Evolutionary conservation across 2,329 filamentous ascomycete species (phyloP).

Genomic region (Cladosporium sp.): DNA sequence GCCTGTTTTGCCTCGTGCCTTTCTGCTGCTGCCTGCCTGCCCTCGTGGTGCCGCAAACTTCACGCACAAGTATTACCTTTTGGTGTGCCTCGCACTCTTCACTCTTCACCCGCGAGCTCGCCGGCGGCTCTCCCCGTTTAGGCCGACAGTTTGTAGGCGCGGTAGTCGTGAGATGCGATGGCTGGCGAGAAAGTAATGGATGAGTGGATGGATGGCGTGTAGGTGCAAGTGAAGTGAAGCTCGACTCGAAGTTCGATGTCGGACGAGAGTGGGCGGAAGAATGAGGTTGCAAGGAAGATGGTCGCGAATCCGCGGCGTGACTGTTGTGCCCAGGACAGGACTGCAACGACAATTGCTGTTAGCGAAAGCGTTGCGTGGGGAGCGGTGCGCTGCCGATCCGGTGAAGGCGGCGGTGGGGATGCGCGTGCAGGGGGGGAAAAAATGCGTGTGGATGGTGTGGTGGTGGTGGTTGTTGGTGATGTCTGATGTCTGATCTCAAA

Average conservation of each 20-base stretch:
- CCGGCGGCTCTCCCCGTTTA: not conserved
- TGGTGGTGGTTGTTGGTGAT: slow-evolving; percentile 4
- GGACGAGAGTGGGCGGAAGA: not conserved
- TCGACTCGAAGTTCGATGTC: not conserved
- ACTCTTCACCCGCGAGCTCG: slow-evolving; percentile 14
- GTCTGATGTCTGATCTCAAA: slow-evolving; percentile 6
- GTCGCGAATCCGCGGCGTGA: slow-evolving; percentile 8
- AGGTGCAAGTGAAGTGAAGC: not conserved
- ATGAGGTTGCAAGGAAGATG: slow-evolving; percentile 3
- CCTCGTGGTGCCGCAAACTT: not conserved
- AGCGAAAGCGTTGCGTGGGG: slow-evolving; percentile 15
- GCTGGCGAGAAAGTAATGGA: not conserved
- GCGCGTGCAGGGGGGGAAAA: not conserved
- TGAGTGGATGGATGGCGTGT: not conserved
- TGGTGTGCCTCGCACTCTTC: slow-evolving; percentile 6
- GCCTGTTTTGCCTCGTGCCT: not conserved
- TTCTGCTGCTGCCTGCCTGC: slow-evolving; percentile 3
- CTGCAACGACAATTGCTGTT: slow-evolving; percentile 16
- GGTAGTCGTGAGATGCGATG: slow-evolving; percentile 8
- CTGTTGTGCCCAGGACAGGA: slow-evolving; percentile 2
- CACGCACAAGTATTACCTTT: not conserved
- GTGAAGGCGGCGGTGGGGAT: not conserved
- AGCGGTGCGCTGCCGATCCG: not conserved
- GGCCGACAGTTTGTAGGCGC: not conserved
- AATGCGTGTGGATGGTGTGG: slow-evolving; percentile 1